Base-by-base conservation (phyloP, 805 yeast genomes). In the Phaffomyces thermotolerans region DNA sequence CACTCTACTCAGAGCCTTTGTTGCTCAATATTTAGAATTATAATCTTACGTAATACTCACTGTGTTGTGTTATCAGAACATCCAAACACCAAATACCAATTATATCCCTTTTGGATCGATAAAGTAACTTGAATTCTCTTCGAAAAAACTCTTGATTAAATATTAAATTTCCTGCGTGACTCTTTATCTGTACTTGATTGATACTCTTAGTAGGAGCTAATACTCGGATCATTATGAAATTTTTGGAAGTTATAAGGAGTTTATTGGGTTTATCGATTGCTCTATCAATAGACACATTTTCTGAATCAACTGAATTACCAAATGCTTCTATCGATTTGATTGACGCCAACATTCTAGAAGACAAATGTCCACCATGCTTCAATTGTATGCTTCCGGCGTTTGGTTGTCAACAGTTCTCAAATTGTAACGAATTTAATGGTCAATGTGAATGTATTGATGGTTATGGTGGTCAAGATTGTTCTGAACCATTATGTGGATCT, bases 331-430 rank as follows among this genome's bases (percentile, higher is more conserved):
- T 36, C 8, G 47, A 34, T 22, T 48, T 50, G 2, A 48, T 48
- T 35, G 49, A 41, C 17, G 30, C 52, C 4, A 29, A 41, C 10
- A 29, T 45, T 2, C 12, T 25, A 4, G 44, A 30, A 5, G 56
- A 69, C 10, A 69, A 74, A 40, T 86, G 95, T 56, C 95, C 95
- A 0, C 95, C 95, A 0, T 86, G 97, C 57, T 93, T 93, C 75
- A 91, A 93, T 64, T 93, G 99, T 68, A 84, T 88, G 72, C 71
- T 89, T 12, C 95, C 97, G 3, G 83, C 89, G 50, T 89, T 85
- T 56, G 82, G 80, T 50, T 93, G 99, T 64, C 78, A 84, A 46
- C 99, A 93, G 56, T 93, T 81, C 58, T 89, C 95, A 24, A 65
- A 64, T n/a, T 93, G 99, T 66, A 86, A 93, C 61, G 75, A 82